These are phyloP conservation scores for Stevia rebaudiana DNA, from an alignment of 140 eudicot species.

Conservation along the genomic window DNA sequence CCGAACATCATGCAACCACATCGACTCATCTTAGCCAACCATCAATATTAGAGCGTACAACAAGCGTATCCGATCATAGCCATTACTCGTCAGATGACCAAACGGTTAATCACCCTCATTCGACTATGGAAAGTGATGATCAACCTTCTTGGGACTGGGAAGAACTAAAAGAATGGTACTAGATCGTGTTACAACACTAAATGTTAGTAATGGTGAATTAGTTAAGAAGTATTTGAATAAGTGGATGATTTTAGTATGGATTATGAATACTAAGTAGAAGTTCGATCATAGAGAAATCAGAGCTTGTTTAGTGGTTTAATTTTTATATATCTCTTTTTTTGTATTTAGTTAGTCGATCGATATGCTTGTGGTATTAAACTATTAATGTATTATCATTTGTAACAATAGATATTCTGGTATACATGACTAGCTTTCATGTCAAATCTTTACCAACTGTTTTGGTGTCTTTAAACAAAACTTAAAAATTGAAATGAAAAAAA, in stretches of 20 bases:
- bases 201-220: not conserved
- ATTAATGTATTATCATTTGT: no score
- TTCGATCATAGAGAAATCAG: not conserved
- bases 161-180: constrained; percentile 17
- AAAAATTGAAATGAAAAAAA: no score
- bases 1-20: constrained; percentile 10
- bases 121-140: constrained; percentile 9
- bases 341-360: no score
- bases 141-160: constrained; percentile 26
- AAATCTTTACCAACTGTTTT: no score
- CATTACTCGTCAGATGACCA: constrained; percentile 19
- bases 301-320: not conserved
- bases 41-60: not conserved
- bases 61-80: constrained; percentile 17
- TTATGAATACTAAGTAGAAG: not conserved
- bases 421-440: no score
- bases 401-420: no score
- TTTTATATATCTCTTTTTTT: no score
- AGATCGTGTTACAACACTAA: not conserved
- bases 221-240: not conserved
- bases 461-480: no score
- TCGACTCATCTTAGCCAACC: constrained; percentile 7
- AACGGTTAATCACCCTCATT: constrained; percentile 6
- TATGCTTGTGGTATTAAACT: no score
- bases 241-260: not conserved